Conservation (phyloP, 2,329 filamentous ascomycete genomes). For the Blastomyces gilchristii region DNA sequence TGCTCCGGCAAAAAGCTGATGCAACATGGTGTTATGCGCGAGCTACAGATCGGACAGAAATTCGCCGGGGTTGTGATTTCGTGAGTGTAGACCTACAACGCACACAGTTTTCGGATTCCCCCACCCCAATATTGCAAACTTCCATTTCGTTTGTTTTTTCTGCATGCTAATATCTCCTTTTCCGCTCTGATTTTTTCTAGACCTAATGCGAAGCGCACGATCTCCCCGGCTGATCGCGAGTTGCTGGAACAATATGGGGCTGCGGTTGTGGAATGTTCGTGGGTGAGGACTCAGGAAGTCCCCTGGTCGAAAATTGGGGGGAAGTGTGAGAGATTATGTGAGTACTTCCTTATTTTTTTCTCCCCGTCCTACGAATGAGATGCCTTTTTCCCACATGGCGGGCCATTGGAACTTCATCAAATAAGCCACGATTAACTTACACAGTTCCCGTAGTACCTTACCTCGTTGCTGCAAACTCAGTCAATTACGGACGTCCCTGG, state of each 20-base stretch:
- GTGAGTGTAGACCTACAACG: constrained; percentile 26
- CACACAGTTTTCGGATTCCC: background rate
- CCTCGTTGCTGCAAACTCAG: constrained; percentile 88
- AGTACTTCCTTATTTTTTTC: constrained; percentile 12
- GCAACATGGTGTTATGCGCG: constrained; percentile 83
- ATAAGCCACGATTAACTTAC: background rate
- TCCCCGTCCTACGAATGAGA: background rate
- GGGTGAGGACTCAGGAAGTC: constrained; percentile 85
- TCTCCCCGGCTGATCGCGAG: constrained; percentile 73
- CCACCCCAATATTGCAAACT: too few species aligned
- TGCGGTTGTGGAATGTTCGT: constrained; percentile 93
- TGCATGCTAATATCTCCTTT: background rate
- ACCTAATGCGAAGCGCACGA: constrained; percentile 76
- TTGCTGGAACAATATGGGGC: constrained; percentile 81
- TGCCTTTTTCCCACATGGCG: background rate
- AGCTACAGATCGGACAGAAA: constrained; percentile 82
- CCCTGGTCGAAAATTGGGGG: constrained; percentile 87
- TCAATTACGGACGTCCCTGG: constrained; percentile 96
- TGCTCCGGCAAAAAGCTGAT: constrained; percentile 95
- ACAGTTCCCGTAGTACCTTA: constrained; percentile 58
- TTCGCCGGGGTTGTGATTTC: constrained; percentile 88
- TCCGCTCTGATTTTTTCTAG: constrained; percentile 20
- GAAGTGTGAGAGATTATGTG: constrained; percentile 70
- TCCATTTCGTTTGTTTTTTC: background rate
- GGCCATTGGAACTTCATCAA: background rate